A percentile compares a stretch with the other conserved stretches of the same genome.
These are phyloP conservation scores for Wallacemonas sp. DNA, from an alignment of 208 protist species.

Conservation along the genomic window DNA sequence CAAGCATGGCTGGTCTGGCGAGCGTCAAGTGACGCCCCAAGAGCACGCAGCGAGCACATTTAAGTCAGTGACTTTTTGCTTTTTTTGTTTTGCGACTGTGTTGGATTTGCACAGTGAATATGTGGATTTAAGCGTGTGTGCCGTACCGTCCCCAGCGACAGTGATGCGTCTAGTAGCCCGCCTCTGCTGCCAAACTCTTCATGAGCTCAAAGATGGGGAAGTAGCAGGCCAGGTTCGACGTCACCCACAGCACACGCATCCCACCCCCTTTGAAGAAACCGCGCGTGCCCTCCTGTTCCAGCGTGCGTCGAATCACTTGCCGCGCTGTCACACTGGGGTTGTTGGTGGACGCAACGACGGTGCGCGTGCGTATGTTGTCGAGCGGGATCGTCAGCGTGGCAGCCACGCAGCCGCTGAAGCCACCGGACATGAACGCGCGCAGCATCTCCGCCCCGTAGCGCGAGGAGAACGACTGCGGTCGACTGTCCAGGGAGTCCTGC, in stretches of 20 bases:
- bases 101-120: neutral
- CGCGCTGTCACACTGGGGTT: conserved; percentile 33
- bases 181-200: no score
- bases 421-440: conserved; percentile 65
- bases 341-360: conserved; percentile 46
- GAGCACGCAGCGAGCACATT: neutral
- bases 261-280: conserved; percentile 66
- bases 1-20: no score
- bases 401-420: conserved; percentile 73
- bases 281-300: conserved; percentile 46
- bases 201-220: conserved; percentile 75
- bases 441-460: conserved; percentile 40
- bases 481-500: neutral
- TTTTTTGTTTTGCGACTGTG: neutral
- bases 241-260: conserved; percentile 80
- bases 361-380: conserved; percentile 77
- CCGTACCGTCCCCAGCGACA: no score
- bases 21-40: neutral
- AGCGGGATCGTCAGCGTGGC: conserved; percentile 71
- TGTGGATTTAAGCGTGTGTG: no score
- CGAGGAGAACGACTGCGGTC: neutral
- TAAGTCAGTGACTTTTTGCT: neutral
- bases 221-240: conserved; percentile 78
- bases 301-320: conserved; percentile 38
- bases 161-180: no score